These are phyloP conservation scores for Ricinus communis DNA, from an alignment of 345 rosid genomes.

Conservation along the genomic window DNA sequence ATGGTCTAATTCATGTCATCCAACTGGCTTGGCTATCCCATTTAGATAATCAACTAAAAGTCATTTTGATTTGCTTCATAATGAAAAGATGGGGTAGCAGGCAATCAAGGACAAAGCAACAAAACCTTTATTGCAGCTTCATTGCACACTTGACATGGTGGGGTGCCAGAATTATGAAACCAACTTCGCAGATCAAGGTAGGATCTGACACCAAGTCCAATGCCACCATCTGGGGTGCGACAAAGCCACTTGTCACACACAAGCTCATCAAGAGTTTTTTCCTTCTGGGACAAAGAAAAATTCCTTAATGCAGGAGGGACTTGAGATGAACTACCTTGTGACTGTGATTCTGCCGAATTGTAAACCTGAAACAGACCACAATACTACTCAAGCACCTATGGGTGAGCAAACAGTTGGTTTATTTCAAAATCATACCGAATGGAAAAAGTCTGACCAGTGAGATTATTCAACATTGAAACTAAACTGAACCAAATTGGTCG, in stretches of 20 bases:
- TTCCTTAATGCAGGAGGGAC: conserved; percentile 74
- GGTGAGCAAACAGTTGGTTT: too few relatives aligned
- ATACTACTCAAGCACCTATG: conserved; percentile 14
- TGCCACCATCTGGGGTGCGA: conserved; percentile 49
- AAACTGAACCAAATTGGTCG: too few relatives aligned
- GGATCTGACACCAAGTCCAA: conserved; percentile 82
- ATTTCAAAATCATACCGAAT: too few relatives aligned
- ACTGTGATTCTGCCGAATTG: conserved; percentile 39
- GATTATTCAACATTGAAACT: too few relatives aligned
- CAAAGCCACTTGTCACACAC: conserved; percentile 78
- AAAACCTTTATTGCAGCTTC: conserved; percentile 89
- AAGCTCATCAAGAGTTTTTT: conserved; percentile 70
- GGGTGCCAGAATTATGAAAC: conserved; percentile 66
- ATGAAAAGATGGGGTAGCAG: background rate
- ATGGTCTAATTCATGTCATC: background rate
- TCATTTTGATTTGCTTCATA: background rate
- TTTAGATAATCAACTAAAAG: background rate
- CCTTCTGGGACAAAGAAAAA: conserved; percentile 81
- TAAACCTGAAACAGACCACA: conserved; percentile 38
- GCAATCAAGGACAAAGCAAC: background rate
- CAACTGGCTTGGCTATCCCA: background rate
- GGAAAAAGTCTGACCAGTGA: too few relatives aligned
- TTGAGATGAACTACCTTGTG: conserved; percentile 33
- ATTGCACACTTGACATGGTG: conserved; percentile 84
- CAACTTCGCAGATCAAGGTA: conserved; percentile 82